A percentile compares a stretch with the other conserved stretches of the same genome.
Evolutionary conservation across 148 eudicot genomes (phyloP).

Genomic region (Rhododendron vialii): DNA sequence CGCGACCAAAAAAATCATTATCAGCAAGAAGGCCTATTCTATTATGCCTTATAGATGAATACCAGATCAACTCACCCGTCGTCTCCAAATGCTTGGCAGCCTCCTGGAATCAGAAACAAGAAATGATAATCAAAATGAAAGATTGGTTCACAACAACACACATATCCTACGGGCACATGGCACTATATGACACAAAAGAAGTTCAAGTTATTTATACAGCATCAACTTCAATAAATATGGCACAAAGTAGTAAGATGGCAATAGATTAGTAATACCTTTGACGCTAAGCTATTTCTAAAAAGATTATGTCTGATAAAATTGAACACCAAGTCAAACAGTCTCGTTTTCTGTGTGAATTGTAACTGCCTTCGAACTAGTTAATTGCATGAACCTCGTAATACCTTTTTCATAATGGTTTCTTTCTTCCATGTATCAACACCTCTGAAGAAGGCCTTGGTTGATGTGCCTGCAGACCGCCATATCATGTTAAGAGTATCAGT

Average conservation of each 20-base stretch:
- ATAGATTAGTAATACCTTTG: background rate
- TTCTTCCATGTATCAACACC: conserved; percentile 84
- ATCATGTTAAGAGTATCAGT: background rate
- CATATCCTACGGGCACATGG: background rate
- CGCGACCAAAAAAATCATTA: background rate
- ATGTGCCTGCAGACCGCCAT: conserved; percentile 47
- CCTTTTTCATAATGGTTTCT: conserved; percentile 72
- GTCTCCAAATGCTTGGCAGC: conserved; percentile 44
- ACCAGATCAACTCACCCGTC: conserved; percentile 41
- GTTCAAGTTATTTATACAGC: background rate
- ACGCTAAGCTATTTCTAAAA: background rate
- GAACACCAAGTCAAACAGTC: background rate
- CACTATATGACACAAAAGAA: background rate
- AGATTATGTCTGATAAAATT: background rate
- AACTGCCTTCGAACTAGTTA: background rate
- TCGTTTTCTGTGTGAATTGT: background rate
- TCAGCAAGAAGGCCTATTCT: background rate
- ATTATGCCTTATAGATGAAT: background rate
- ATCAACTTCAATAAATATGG: background rate
- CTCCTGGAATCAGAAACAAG: conserved; percentile 53
- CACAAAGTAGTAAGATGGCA: background rate
- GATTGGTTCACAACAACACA: background rate
- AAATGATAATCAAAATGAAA: background rate
- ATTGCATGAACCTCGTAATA: conserved; percentile 14
- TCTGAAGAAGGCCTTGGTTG: conserved; percentile 64